Percentiles rank a stretch among this genome's conserved stretches.
Evolutionary conservation across 768 basidiomycete species (phyloP).

Genomic region (Sporobolomyces pararoseus): DNA sequence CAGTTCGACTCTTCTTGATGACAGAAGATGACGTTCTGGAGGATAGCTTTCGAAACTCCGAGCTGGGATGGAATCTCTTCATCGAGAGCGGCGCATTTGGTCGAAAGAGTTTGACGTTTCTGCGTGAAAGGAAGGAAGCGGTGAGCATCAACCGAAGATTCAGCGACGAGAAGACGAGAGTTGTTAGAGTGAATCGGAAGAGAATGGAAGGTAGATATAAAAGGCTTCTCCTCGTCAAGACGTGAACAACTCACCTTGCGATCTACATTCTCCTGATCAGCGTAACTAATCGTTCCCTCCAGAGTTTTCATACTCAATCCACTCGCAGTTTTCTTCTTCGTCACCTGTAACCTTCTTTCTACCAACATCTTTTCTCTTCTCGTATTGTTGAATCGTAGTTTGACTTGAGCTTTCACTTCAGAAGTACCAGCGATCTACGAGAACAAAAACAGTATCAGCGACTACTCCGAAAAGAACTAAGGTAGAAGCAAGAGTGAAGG

Average conservation of each 20-base stretch:
- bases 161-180: neutral
- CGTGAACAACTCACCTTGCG: slow-evolving; percentile 72
- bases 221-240: too few relatives aligned
- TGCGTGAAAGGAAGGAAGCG: neutral
- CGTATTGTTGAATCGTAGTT: slow-evolving; percentile 83
- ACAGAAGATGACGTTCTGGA: slow-evolving; percentile 99
- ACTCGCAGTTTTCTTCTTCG: slow-evolving; percentile 75
- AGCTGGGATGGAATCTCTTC: slow-evolving; percentile 84
- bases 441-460: neutral
- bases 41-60: slow-evolving; percentile 94
- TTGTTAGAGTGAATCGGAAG: too few relatives aligned
- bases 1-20: slow-evolving; percentile 99
- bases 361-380: slow-evolving; percentile 87
- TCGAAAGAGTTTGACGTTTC: slow-evolving; percentile 84
- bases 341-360: slow-evolving; percentile 83
- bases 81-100: slow-evolving; percentile 97
- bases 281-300: slow-evolving; percentile 78
- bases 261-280: slow-evolving; percentile 62
- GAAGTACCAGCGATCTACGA: slow-evolving; percentile 88
- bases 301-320: slow-evolving; percentile 92
- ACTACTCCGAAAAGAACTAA: neutral
- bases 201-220: too few relatives aligned
- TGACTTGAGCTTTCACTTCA: slow-evolving; percentile 98
- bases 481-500: neutral
- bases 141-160: neutral